Evolutionary conservation across 495 filamentous ascomycete genomes (phyloP).

Genomic region (Penicillium manginii): DNA sequence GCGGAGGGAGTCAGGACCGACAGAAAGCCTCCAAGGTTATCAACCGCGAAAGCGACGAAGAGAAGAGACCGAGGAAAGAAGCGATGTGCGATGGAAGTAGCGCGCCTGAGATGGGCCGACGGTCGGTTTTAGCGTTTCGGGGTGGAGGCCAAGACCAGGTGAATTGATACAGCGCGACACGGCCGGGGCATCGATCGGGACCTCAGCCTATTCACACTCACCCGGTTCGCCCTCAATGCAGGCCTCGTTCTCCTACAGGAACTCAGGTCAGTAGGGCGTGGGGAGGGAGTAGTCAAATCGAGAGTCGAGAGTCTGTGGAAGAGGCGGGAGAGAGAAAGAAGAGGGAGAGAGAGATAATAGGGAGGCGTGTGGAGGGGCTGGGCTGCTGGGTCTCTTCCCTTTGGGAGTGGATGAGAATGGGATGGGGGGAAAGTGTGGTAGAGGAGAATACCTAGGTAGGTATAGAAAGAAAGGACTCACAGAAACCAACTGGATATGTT

Average conservation of each 20-base stretch:
- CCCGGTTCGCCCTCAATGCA: conserved; percentile 33
- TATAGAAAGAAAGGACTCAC: conserved; percentile 3
- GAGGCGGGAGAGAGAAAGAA: conserved; percentile 15
- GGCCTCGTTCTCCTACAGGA: conserved; percentile 23
- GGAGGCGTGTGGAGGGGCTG: conserved; percentile 46
- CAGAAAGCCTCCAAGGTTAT: conserved; percentile 27
- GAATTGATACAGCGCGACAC: conserved; percentile 27
- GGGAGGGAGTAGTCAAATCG: conserved; percentile 12
- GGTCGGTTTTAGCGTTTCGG: conserved; percentile 48
- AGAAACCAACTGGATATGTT: conserved; percentile 11
- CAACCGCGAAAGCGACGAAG: conserved; percentile 21
- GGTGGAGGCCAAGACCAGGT: conserved; percentile 47
- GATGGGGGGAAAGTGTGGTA: not conserved
- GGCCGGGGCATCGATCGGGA: conserved; percentile 39
- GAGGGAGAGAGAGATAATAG: conserved; percentile 25
- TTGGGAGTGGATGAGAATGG: too few relatives aligned
- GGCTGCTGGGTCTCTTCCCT: conserved; percentile 20
- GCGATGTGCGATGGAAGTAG: conserved; percentile 31
- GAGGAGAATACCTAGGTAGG: not conserved
- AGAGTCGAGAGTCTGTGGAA: conserved; percentile 5
- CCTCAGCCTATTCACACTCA: conserved; percentile 29
- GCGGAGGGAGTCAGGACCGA: conserved; percentile 51
- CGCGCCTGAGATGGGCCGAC: conserved; percentile 45
- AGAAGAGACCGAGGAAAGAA: conserved; percentile 16
- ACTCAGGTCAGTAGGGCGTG: conserved; percentile 18